phyloP scores from a whole-genome alignment of 2,329 filamentous ascomycete species.

The Westerdykella aurantiaca region DNA sequence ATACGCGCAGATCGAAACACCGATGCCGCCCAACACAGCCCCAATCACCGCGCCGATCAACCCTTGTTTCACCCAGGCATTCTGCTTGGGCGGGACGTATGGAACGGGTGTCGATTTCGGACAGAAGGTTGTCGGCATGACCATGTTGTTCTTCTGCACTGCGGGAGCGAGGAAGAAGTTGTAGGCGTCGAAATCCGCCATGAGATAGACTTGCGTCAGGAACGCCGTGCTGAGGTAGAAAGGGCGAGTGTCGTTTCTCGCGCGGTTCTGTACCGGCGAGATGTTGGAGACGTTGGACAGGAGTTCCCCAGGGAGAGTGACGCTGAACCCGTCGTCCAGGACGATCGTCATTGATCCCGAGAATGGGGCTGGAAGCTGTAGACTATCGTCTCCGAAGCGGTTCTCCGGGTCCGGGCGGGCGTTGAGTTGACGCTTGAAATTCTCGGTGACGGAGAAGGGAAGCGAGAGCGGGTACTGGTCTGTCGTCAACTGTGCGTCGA shows the following conservation, averaged over 20 bases:
- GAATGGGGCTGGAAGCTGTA: constrained; percentile 35
- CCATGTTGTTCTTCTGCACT: constrained; percentile 35
- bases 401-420: constrained; percentile 32
- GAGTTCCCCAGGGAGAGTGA: constrained; percentile 37
- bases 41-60: constrained; percentile 37
- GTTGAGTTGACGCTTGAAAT: constrained; percentile 34
- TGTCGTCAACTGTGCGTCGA: constrained; percentile 41
- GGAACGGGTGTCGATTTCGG: constrained; percentile 32
- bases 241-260: constrained; percentile 21
- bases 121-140: constrained; percentile 40
- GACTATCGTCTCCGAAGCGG: constrained; percentile 33
- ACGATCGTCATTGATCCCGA: constrained; percentile 39
- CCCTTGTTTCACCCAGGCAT: constrained; percentile 29
- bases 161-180: constrained; percentile 40
- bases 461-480: constrained; percentile 40
- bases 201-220: constrained; percentile 41
- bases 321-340: constrained; percentile 36
- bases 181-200: constrained; percentile 39
- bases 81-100: constrained; percentile 25
- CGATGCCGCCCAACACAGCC: constrained; percentile 34
- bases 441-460: constrained; percentile 37
- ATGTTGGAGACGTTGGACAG: constrained; percentile 37
- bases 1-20: constrained; percentile 20
- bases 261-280: constrained; percentile 30
- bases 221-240: constrained; percentile 39